Evolutionary conservation across 179 eudicot species (phyloP), one percentile per base, ranked within the genome.

Genomic region (Nepenthes alata): DNA sequence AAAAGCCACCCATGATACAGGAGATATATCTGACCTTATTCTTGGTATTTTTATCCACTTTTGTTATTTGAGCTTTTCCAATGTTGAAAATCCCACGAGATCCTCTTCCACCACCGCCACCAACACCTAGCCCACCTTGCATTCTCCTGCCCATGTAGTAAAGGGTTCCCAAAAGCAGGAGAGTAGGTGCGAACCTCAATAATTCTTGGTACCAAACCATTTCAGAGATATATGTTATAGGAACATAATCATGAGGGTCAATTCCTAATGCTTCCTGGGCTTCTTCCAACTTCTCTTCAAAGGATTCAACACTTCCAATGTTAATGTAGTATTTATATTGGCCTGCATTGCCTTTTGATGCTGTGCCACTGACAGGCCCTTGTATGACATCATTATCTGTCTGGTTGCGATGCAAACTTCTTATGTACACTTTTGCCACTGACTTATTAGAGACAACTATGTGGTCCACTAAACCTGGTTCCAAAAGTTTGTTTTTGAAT

Each of bases 391-490:
- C 80, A 52, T 39, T 70, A 45, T 61, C 74, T 12, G 70, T 70
- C 64, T 73, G 80, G 72, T 65, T 62, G 35, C 71, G 82, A 16
- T 83, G 86, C 34, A 84, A 61, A 72, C 67, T 84, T 62, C 83
- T 75, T 35, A 89, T 83, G 63, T 78, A 89, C 11, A 89, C 90
- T 82, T 86, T 89, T 48, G 96, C 96, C 67, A 89, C 86, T 51
- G 88, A 82, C 70, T 82, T 89, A 59, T 84, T 82, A 37, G 88
- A 45, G 41, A 89, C 79, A 48, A 86, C 94, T 15, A 89, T 79
- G 53, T 70, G 96, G 58, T 89, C 96, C 57, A 89, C 96, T 47
- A 86, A 69, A 57, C 96, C 96, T 13, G 88, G 96, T 74, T 89
- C 96, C 54, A 89, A 78, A 60, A 89, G 85, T 80, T 86, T 89